These are phyloP conservation scores for Diddensiella santjacobensis DNA, from an alignment of 805 yeast genomes.

Conservation along the genomic window DNA sequence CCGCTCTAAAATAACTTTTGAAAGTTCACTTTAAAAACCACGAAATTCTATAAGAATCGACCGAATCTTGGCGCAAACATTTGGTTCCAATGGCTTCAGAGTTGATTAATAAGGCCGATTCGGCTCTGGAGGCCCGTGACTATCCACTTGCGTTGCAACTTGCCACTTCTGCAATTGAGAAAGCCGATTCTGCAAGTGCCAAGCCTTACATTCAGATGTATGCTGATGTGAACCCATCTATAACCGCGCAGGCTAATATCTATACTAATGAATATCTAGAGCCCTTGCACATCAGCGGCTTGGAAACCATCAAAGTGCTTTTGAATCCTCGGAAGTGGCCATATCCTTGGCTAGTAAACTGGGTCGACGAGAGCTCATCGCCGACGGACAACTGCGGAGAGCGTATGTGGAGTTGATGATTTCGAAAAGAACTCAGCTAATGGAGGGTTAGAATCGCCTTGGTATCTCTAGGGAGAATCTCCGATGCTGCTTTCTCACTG, in stretches of 20 bases:
- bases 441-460: constrained; percentile 25
- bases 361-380: constrained; percentile 21
- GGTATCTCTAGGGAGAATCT: constrained; percentile 21
- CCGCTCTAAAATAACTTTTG: not conserved
- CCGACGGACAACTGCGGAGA: constrained; percentile 33
- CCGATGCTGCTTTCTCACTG: constrained; percentile 28
- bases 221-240: no score
- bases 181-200: not conserved
- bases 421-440: not conserved
- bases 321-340: constrained; percentile 21
- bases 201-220: constrained; percentile 13
- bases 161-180: not conserved
- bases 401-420: constrained; percentile 20
- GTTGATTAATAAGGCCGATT: constrained; percentile 7
- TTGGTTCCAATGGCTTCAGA: not conserved
- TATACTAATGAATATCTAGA: no score
- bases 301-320: constrained; percentile 18
- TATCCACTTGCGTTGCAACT: constrained; percentile 4
- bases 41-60: no score
- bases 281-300: constrained; percentile 23
- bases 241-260: no score
- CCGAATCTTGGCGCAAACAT: constrained; percentile 1
- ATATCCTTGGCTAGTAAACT: constrained; percentile 17
- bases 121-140: constrained; percentile 2
- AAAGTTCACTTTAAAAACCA: no score